Percentiles rank a stretch among this genome's conserved stretches.
Conservation (phyloP, 257 asterid species). For the Solanum verrucosum region DNA sequence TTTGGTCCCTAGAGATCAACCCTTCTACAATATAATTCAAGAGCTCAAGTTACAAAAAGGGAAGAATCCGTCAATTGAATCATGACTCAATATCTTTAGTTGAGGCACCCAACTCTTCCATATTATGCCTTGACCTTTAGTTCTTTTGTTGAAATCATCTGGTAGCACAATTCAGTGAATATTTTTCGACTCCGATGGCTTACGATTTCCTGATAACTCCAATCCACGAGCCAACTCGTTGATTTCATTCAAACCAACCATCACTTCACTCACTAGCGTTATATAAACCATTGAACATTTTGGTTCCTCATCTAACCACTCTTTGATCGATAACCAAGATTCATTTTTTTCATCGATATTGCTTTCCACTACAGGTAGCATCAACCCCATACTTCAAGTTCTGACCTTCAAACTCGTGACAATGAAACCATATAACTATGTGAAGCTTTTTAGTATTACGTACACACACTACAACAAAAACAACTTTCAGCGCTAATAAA, state of each 20-base stretch:
- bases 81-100: slow-evolving; percentile 6
- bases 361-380: too few species aligned
- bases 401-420: too few species aligned
- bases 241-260: slow-evolving; percentile 11
- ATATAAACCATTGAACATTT: slow-evolving; percentile 17
- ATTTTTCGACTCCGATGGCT: background rate
- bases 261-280: slow-evolving; percentile 35
- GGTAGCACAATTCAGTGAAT: slow-evolving; percentile 2
- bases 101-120: slow-evolving; percentile 48
- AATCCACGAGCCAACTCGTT: slow-evolving; percentile 36
- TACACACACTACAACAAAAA: too few species aligned
- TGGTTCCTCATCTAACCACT: slow-evolving; percentile 16
- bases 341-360: background rate
- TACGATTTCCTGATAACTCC: slow-evolving; percentile 23
- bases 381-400: too few species aligned
- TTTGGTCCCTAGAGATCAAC: background rate
- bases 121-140: slow-evolving; percentile 22
- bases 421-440: too few species aligned
- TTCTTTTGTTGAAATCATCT: slow-evolving; percentile 26
- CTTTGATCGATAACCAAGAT: slow-evolving; percentile 12
- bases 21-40: background rate
- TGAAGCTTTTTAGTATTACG: too few species aligned
- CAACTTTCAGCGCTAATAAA: too few species aligned
- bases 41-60: background rate
- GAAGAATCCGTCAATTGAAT: background rate